Conservation (phyloP, 2,329 filamentous ascomycete species). For the Calonectria fujianensis region DNA sequence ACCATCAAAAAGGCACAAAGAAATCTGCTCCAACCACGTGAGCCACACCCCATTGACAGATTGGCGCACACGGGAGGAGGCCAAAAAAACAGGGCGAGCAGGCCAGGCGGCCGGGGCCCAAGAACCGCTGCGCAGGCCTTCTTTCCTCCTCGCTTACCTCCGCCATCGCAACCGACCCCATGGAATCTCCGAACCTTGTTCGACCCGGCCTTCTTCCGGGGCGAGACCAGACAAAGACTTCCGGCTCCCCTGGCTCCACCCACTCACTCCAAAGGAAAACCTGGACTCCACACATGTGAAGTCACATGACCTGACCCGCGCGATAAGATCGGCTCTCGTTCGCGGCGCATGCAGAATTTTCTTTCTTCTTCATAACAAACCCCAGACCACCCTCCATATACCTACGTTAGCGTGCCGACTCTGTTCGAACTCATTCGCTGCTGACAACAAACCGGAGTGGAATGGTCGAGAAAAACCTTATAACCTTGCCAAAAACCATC, state of each 20-base stretch:
- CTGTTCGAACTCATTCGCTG: slow-evolving; percentile 57
- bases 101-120: background rate
- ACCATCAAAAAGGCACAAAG: slow-evolving; percentile 23
- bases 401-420: slow-evolving; percentile 62
- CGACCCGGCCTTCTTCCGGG: slow-evolving; percentile 20
- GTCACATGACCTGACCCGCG: slow-evolving; percentile 51
- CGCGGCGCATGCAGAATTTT: slow-evolving; percentile 43
- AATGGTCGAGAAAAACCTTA: slow-evolving; percentile 74
- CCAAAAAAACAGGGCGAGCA: background rate
- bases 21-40: slow-evolving; percentile 27
- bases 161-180: slow-evolving; percentile 20
- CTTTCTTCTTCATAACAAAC: slow-evolving; percentile 56
- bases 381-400: slow-evolving; percentile 67
- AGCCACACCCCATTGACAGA: slow-evolving; percentile 27
- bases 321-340: slow-evolving; percentile 46
- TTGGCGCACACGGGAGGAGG: background rate
- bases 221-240: slow-evolving; percentile 30
- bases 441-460: slow-evolving; percentile 70
- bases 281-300: background rate
- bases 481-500: slow-evolving; percentile 81
- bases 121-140: slow-evolving; percentile 1
- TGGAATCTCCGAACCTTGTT: slow-evolving; percentile 26
- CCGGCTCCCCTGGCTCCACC: slow-evolving; percentile 16
- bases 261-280: background rate
- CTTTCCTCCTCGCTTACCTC: slow-evolving; percentile 14